A percentile compares a stretch with the other conserved stretches of the same genome.
phyloP scores from a whole-genome alignment of 768 basidiomycete species.

The Leccinum longicurvipes region DNA sequence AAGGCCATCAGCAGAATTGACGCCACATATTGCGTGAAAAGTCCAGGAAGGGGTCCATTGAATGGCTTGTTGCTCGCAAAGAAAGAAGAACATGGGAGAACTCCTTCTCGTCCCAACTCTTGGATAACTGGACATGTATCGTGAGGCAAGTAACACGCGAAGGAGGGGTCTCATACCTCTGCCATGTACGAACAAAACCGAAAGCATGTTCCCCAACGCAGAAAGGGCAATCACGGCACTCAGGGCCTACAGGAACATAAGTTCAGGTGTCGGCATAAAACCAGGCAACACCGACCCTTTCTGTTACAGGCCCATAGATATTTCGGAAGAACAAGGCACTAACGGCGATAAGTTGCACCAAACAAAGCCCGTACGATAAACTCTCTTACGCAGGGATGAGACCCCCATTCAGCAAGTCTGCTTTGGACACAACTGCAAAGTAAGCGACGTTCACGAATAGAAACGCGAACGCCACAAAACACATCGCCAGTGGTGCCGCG shows the following conservation, averaged over 20 bases:
- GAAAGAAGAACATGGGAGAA: constrained; percentile 61
- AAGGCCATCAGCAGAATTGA: constrained; percentile 53
- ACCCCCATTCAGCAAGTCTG: constrained; percentile 61
- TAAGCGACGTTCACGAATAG: constrained; percentile 69
- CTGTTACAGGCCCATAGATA: constrained; percentile 60
- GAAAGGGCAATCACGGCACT: constrained; percentile 64
- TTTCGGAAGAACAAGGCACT: constrained; percentile 75
- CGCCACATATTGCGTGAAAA: constrained; percentile 59
- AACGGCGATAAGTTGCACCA: neutral
- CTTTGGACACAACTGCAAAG: constrained; percentile 68
- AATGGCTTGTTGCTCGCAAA: constrained; percentile 74
- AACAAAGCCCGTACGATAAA: neutral
- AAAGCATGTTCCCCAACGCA: constrained; percentile 59
- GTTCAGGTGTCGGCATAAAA: neutral
- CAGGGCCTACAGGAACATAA: constrained; percentile 41
- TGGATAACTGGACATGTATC: constrained; percentile 50
- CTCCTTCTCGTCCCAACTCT: constrained; percentile 69
- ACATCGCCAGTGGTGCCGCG: constrained; percentile 66
- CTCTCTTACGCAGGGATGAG: constrained; percentile 62
- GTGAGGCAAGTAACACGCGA: constrained; percentile 1
- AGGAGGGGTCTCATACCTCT: constrained; percentile 43
- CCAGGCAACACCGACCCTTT: constrained; percentile 41
- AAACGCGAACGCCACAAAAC: constrained; percentile 57
- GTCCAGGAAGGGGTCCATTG: constrained; percentile 58
- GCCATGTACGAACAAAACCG: constrained; percentile 63